Evolutionary conservation across 441 rosid species (phyloP).

Genomic region (Erysimum cheiri): DNA sequence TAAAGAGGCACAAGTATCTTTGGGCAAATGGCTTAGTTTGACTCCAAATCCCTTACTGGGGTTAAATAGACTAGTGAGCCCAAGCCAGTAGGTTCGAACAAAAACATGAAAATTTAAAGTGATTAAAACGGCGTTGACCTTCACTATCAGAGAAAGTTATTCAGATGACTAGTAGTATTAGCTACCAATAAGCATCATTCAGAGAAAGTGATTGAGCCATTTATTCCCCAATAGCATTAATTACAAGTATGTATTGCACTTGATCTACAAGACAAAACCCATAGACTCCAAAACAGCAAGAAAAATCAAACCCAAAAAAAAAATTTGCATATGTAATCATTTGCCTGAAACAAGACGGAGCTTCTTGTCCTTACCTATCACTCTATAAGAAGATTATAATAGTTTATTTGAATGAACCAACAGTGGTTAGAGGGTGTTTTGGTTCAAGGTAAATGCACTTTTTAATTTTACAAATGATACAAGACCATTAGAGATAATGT

Average conservation of each 20-base stretch:
- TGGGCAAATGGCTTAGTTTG: neutral
- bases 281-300: neutral
- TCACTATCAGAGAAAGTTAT: neutral
- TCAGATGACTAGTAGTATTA: neutral
- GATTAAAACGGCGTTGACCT: neutral
- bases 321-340: neutral
- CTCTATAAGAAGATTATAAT: neutral
- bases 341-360: slow-evolving; percentile 22
- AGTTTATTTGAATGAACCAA: slow-evolving; percentile 8
- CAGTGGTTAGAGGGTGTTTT: neutral
- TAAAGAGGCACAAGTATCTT: neutral
- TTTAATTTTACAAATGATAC: slow-evolving; percentile 24
- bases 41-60: neutral
- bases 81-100: neutral
- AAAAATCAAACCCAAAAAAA: neutral
- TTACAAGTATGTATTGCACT: neutral
- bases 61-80: neutral
- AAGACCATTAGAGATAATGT: slow-evolving; percentile 41
- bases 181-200: neutral
- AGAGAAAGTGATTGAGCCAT: neutral
- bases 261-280: neutral
- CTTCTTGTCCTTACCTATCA: neutral
- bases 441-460: slow-evolving; percentile 13
- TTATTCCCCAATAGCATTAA: neutral
- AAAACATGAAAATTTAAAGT: neutral